Conservation (phyloP, 1,284 basidiomycete species). For the Termitomyces sp. region DNA sequence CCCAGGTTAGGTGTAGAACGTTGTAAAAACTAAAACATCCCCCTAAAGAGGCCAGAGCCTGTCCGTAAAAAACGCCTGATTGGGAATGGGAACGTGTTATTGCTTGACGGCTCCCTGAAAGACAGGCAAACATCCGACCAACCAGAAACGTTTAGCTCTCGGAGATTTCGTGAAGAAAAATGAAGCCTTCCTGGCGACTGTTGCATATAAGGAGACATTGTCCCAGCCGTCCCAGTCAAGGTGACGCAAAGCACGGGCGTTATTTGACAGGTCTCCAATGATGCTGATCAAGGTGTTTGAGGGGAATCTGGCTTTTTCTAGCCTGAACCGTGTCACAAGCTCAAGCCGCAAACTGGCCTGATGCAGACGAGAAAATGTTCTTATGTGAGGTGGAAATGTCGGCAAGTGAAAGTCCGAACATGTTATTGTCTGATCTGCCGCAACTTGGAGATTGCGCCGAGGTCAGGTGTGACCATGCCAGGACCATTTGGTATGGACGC, state of each 20-base stretch:
- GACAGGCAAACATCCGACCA: neutral
- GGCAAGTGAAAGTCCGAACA: conserved; percentile 15
- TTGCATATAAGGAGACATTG: neutral
- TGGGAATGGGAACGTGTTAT: too few species aligned
- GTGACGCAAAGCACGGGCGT: conserved; percentile 3
- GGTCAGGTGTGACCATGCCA: conserved; percentile 16
- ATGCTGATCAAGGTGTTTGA: conserved; percentile 6
- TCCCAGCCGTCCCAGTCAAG: neutral
- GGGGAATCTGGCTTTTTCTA: neutral
- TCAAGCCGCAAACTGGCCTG: conserved; percentile 9
- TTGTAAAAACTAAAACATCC: neutral
- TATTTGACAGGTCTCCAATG: conserved; percentile 7
- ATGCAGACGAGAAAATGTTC: conserved; percentile 6
- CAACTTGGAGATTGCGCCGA: conserved; percentile 6
- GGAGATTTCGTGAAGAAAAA: neutral
- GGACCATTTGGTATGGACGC: conserved; percentile 10
- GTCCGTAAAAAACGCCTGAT: neutral
- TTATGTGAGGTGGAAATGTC: neutral
- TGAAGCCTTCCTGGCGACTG: neutral
- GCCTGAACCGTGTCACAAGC: neutral
- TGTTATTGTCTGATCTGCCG: conserved; percentile 11
- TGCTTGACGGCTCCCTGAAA: too few species aligned
- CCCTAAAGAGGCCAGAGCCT: neutral
- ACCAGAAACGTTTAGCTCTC: neutral
- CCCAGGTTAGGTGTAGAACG: too few species aligned